These are phyloP conservation scores for Exserohilum turcica DNA, from an alignment of 2,329 filamentous ascomycete genomes.

Conservation along the genomic window DNA sequence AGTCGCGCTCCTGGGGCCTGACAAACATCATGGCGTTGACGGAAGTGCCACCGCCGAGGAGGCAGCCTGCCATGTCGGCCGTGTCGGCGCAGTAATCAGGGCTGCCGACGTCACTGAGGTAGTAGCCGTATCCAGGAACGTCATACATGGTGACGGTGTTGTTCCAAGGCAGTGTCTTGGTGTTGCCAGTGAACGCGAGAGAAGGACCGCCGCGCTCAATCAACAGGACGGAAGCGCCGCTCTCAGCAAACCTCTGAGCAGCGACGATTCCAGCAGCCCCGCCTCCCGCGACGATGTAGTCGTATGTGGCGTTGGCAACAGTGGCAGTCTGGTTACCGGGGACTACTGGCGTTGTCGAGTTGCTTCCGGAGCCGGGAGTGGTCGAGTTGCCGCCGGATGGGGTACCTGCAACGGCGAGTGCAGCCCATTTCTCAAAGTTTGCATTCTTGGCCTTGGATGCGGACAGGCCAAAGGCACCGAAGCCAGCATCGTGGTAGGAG, in stretches of 20 bases:
- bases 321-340: conserved; percentile 41
- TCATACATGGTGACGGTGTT: conserved; percentile 45
- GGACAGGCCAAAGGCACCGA: conserved; percentile 40
- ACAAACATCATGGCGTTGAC: conserved; percentile 58
- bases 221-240: conserved; percentile 67
- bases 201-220: conserved; percentile 51
- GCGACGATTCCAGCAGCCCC: conserved; percentile 65
- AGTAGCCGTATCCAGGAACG: conserved; percentile 45
- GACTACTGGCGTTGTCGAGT: conserved; percentile 23
- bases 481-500: conserved; percentile 41
- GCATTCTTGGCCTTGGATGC: conserved; percentile 37
- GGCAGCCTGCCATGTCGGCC: conserved; percentile 72
- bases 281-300: conserved; percentile 67
- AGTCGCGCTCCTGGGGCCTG: conserved; percentile 57
- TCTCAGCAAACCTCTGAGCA: conserved; percentile 64
- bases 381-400: conserved; percentile 31
- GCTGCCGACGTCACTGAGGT: conserved; percentile 36
- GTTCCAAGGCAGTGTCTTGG: conserved; percentile 41
- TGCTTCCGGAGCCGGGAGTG: conserved; percentile 32
- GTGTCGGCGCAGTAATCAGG: conserved; percentile 63
- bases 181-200: conserved; percentile 36
- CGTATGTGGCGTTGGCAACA: conserved; percentile 53
- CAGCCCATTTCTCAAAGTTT: conserved; percentile 44
- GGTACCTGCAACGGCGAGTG: conserved; percentile 32
- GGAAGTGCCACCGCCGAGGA: conserved; percentile 69